Percentiles rank a stretch among this genome's conserved stretches.
phyloP scores from a whole-genome alignment of 352 stramenopile species.

The Phytophthora quininea region DNA sequence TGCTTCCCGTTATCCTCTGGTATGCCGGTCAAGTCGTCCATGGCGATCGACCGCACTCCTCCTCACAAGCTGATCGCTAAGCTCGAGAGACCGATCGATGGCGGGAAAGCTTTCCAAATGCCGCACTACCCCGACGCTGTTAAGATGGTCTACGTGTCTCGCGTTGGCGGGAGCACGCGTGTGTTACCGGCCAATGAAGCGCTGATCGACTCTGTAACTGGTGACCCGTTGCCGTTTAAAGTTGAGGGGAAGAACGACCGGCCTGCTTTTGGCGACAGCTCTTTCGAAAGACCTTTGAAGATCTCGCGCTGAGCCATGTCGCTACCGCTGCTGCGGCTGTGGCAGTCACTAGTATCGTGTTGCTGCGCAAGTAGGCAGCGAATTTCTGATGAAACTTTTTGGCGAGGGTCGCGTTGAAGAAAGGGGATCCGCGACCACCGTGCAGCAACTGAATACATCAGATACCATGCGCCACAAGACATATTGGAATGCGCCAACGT shows the following conservation, averaged over 20 bases:
- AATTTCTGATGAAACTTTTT: too few relatives aligned
- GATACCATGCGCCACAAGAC: too few relatives aligned
- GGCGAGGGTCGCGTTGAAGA: too few relatives aligned
- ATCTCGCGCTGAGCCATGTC: constrained; percentile 9
- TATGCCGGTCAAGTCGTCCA: constrained; percentile 44
- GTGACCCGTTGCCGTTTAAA: constrained; percentile 35
- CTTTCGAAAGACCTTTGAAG: not conserved
- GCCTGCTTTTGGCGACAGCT: constrained; percentile 11
- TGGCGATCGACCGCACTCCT: constrained; percentile 22
- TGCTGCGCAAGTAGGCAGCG: constrained; percentile 26
- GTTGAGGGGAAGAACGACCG: constrained; percentile 1
- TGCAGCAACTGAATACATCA: too few relatives aligned
- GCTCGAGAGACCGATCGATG: constrained; percentile 19
- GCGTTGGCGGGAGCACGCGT: constrained; percentile 55
- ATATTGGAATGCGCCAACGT: too few relatives aligned
- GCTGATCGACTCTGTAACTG: constrained; percentile 55
- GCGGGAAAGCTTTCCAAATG: constrained; percentile 23
- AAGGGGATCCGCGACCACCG: too few relatives aligned
- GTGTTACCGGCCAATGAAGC: constrained; percentile 45
- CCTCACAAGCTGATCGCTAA: constrained; percentile 26
- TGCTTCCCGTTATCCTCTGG: constrained; percentile 46
- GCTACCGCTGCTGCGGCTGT: constrained; percentile 21
- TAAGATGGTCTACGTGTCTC: constrained; percentile 77
- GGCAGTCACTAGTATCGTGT: constrained; percentile 17
- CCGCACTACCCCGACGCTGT: constrained; percentile 36